A percentile compares a stretch with the other conserved stretches of the same genome.
Conservation (phyloP, 495 filamentous ascomycete genomes). For the Hypoxylon perforatum region DNA sequence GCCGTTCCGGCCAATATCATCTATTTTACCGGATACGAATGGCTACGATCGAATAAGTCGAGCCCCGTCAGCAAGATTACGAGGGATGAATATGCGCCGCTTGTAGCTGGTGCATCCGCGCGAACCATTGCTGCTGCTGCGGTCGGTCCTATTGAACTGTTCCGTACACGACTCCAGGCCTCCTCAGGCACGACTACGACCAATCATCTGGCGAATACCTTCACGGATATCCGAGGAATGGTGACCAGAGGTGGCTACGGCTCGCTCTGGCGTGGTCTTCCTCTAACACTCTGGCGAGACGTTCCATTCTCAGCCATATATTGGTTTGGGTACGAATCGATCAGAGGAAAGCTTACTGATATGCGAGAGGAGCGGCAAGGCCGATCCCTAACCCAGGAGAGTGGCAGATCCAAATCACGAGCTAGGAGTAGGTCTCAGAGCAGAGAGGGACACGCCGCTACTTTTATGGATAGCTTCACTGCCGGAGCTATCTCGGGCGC, state of each 20-base stretch:
- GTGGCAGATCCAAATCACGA: slow-evolving; percentile 40
- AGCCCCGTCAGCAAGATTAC: slow-evolving; percentile 74
- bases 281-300: slow-evolving; percentile 93
- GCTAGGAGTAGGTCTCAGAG: slow-evolving; percentile 61
- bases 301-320: slow-evolving; percentile 97
- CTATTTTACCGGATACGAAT: slow-evolving; percentile 99
- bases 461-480: slow-evolving; percentile 88
- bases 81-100: slow-evolving; percentile 76
- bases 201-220: slow-evolving; percentile 73
- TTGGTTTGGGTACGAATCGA: slow-evolving; percentile 95
- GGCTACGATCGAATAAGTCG: slow-evolving; percentile 75
- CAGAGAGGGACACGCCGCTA: slow-evolving; percentile 69
- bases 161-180: slow-evolving; percentile 92
- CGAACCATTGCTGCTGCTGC: slow-evolving; percentile 82
- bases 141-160: slow-evolving; percentile 94
- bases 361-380: slow-evolving; percentile 64
- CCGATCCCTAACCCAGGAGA: slow-evolving; percentile 46
- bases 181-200: slow-evolving; percentile 64
- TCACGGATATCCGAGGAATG: slow-evolving; percentile 81
- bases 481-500: slow-evolving; percentile 85
- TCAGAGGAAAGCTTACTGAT: slow-evolving; percentile 73
- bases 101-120: slow-evolving; percentile 81
- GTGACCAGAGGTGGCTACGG: slow-evolving; percentile 77
- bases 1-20: slow-evolving; percentile 96
- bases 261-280: slow-evolving; percentile 92